Conservation (phyloP, 306 rosid genomes). For the Vicia villosa region DNA sequence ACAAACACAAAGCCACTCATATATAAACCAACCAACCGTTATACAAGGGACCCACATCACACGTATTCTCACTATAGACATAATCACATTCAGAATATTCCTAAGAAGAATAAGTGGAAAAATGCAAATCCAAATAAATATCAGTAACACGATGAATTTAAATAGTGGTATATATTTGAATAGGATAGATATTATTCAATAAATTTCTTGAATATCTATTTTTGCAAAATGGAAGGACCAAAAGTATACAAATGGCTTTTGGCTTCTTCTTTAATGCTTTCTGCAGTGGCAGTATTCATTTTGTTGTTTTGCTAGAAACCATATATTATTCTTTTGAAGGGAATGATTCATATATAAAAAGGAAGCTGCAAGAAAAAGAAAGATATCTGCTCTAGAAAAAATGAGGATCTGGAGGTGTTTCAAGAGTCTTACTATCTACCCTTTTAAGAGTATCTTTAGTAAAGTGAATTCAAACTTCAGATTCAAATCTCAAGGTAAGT, state of each 20-base stretch:
- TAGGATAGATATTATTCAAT: background rate
- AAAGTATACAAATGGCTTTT: constrained; percentile 36
- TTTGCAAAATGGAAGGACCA: constrained; percentile 11
- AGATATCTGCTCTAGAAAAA: constrained; percentile 23
- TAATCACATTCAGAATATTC: constrained; percentile 49
- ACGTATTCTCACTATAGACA: constrained; percentile 11
- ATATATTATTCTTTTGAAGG: constrained; percentile 35
- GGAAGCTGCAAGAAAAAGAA: constrained; percentile 31
- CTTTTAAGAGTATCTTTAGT: constrained; percentile 51
- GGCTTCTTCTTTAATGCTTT: constrained; percentile 59
- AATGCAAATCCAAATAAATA: constrained; percentile 51
- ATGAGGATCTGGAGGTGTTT: constrained; percentile 63
- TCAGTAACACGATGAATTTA: background rate
- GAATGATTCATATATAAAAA: constrained; percentile 45
- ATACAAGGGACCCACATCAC: constrained; percentile 52
- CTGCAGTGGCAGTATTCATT: constrained; percentile 47
- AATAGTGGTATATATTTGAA: background rate
- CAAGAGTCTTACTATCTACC: constrained; percentile 52
- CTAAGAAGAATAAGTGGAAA: constrained; percentile 31
- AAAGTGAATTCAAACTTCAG: constrained; percentile 51
- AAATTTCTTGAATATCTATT: background rate
- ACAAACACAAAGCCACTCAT: constrained; percentile 53
- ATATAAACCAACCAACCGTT: constrained; percentile 74
- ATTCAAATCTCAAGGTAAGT: constrained; percentile 56
- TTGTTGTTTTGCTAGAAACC: constrained; percentile 44